Conservation (phyloP, 116 monocot genomes). For the Phalaenopsis hybrid region DNA sequence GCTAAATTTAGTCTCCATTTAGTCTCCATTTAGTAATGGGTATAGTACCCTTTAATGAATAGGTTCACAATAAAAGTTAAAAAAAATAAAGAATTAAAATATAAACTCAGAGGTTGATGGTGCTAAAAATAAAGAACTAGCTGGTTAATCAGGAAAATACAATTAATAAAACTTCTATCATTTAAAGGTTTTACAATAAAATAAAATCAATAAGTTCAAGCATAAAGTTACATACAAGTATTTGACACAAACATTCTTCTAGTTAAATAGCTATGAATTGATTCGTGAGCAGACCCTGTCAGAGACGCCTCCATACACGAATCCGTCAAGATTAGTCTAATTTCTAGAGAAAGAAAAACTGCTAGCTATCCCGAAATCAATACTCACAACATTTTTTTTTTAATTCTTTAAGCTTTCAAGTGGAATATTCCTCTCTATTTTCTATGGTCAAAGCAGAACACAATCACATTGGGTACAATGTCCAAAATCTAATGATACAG, state of each 20-base stretch:
- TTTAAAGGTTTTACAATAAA: not conserved
- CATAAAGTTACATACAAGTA: slow-evolving; percentile 18
- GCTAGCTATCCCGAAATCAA: slow-evolving; percentile 1
- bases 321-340: not conserved
- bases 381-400: not conserved
- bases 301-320: not conserved
- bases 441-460: slow-evolving; percentile 1
- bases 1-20: too few relatives aligned
- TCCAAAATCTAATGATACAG: not conserved
- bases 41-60: not conserved
- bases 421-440: not conserved
- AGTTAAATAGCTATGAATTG: not conserved
- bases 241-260: not conserved
- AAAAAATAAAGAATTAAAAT: not conserved
- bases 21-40: not conserved
- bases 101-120: not conserved
- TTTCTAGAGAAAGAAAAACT: not conserved
- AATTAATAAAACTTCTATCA: not conserved
- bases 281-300: not conserved
- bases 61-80: not conserved
- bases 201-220: slow-evolving; percentile 1
- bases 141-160: not conserved
- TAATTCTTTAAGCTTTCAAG: not conserved
- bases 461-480: not conserved
- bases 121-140: not conserved